phyloP scores from a whole-genome alignment of 1,284 basidiomycete genomes.

The Phellinidium pouzarii region DNA sequence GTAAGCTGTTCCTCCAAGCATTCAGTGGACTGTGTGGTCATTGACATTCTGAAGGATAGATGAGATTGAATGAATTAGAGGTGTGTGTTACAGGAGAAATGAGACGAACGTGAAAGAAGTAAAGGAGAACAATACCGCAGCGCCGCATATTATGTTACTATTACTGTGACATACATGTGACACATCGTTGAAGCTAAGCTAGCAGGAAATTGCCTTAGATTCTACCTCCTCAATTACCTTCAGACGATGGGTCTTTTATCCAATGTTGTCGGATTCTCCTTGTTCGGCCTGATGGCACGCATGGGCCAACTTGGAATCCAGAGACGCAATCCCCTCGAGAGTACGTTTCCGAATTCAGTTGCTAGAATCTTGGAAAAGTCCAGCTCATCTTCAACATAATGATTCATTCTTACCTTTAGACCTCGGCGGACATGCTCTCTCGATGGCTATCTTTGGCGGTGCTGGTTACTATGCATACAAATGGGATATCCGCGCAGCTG shows the following conservation, averaged over 20 bases:
- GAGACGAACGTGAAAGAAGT: no score
- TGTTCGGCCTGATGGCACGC: conserved; percentile 71
- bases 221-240: not conserved
- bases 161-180: no score
- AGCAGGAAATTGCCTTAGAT: not conserved
- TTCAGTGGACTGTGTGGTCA: conserved; percentile 10
- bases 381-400: not conserved
- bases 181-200: no score
- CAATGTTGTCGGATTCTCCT: conserved; percentile 71
- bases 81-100: no score
- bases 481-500: conserved; percentile 55
- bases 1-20: conserved; percentile 35
- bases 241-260: conserved; percentile 59
- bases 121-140: no score
- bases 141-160: no score
- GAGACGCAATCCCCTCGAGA: conserved; percentile 56
- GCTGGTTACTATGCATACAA: conserved; percentile 62
- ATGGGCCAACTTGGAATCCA: conserved; percentile 80
- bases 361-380: not conserved
- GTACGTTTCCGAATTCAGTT: conserved; percentile 38
- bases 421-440: conserved; percentile 53
- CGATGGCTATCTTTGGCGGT: conserved; percentile 63
- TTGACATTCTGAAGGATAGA: not conserved
- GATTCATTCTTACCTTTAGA: conserved; percentile 38
- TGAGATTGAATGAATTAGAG: no score